These are phyloP conservation scores for Cyanidiococcus yangmingshanensis DNA, from an alignment of 23 red algal genomes.

Conservation along the genomic window DNA sequence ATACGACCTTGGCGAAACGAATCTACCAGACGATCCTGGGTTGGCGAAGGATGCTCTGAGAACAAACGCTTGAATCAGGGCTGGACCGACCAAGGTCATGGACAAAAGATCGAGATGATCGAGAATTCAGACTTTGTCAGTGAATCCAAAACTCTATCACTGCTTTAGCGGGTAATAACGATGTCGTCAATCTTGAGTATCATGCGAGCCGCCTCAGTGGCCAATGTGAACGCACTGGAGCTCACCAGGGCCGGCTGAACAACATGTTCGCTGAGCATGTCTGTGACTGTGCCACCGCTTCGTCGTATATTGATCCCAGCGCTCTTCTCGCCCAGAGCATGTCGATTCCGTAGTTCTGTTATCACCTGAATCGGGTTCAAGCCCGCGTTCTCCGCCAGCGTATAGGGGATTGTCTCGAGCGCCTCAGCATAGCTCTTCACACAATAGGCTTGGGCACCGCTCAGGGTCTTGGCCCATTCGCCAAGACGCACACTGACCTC, in stretches of 20 bases:
- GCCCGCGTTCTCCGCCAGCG: constrained; percentile 93
- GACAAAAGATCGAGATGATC: no score
- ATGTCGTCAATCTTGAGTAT: constrained; percentile 98
- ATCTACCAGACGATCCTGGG: no score
- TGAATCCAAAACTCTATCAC: not conserved
- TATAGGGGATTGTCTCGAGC: constrained; percentile 71
- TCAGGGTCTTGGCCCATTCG: constrained; percentile 42
- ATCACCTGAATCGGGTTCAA: constrained; percentile 84
- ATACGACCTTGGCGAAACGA: no score
- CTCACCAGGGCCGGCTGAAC: constrained; percentile 83
- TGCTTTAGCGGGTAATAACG: constrained; percentile 44
- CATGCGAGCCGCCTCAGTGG: constrained; percentile 82
- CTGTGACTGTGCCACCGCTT: constrained; percentile 53
- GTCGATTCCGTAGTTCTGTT: constrained; percentile 75
- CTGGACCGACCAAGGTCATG: not conserved
- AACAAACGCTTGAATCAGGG: no score
- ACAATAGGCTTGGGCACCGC: constrained; percentile 78
- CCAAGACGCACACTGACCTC: constrained; percentile 72
- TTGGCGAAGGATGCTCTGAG: no score
- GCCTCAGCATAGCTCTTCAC: constrained; percentile 72
- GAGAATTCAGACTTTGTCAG: not conserved
- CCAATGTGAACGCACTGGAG: constrained; percentile 63
- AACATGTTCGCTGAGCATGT: constrained; percentile 83
- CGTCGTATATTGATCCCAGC: constrained; percentile 80
- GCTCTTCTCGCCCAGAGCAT: constrained; percentile 65